phyloP scores from a whole-genome alignment of 768 basidiomycete genomes.

The Rhodotorula taiwanensis region DNA sequence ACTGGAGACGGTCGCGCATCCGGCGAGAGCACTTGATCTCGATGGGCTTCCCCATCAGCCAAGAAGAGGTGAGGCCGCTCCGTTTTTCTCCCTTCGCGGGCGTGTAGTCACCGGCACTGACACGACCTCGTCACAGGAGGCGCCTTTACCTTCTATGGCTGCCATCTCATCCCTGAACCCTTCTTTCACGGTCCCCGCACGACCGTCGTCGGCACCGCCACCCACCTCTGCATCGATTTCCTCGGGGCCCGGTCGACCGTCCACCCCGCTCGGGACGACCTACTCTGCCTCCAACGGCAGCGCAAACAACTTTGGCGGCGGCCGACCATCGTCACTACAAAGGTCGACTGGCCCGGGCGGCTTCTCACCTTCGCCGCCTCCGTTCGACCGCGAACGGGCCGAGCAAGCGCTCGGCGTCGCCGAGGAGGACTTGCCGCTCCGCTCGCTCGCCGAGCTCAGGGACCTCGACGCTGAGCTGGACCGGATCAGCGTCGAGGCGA shows the following conservation, averaged over 20 bases:
- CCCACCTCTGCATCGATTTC: slow-evolving; percentile 11
- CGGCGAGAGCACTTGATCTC: slow-evolving; percentile 29
- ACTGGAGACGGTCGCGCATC: slow-evolving; percentile 30
- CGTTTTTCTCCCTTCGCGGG: background rate
- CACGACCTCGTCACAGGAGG: background rate
- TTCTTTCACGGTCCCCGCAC: background rate
- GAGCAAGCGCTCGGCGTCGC: slow-evolving; percentile 6
- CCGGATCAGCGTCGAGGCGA: slow-evolving; percentile 31
- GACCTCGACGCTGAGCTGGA: slow-evolving; percentile 21
- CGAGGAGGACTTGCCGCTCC: slow-evolving; percentile 27
- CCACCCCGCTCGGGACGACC: slow-evolving; percentile 4
- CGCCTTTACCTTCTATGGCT: background rate
- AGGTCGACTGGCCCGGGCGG: background rate
- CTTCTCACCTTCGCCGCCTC: background rate
- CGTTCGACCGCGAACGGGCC: slow-evolving; percentile 22
- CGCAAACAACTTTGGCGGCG: background rate
- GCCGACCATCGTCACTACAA: background rate
- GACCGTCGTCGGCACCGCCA: slow-evolving; percentile 15
- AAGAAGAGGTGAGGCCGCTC: slow-evolving; percentile 28
- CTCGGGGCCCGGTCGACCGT: background rate
- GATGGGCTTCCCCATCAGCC: slow-evolving; percentile 32
- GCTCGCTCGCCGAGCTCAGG: slow-evolving; percentile 12
- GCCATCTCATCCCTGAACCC: background rate
- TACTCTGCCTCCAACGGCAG: slow-evolving; percentile 16
- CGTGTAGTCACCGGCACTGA: slow-evolving; percentile 5